Base-by-base conservation (phyloP, 2,329 filamentous ascomycete species). In the Penicillium sp. region DNA sequence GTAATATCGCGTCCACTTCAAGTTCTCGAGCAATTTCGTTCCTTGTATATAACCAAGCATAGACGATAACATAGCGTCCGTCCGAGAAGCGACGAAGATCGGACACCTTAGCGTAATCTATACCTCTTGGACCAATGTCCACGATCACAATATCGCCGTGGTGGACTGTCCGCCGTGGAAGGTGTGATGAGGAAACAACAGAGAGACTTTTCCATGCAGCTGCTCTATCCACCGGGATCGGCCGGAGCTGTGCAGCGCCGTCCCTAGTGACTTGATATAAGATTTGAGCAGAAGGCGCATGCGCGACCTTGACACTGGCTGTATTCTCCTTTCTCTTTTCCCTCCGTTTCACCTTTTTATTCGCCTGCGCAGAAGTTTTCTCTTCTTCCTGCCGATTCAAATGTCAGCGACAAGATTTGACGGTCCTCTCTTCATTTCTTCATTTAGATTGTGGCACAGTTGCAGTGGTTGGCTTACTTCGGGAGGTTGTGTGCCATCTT, bases 41-140 rank as follows among this genome's bases (percentile, higher is more conserved):
- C 23, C 51, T 47, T 20, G 51, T 54, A 46, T 51, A 57, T 27
- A 54, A 37, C 53, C 52, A 58, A 27, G 25, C 25, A 26, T 49
- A 50, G 23, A 44, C 42, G 18, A 53, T 49, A 35, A 53, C 41
- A 56, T 57, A 59, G 23, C 37, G 31, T 22, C 54, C 26, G 41
- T 56, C 50, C 5, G 20, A 37, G 31, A 53, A 40, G 23, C 31
- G 18, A 41, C 43, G 43, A 42, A 56, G 15, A 43, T 56, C 43
- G 41, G 50, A 53, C 3, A 53, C 46, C 46, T 56, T 56, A 22
- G 54, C 49, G 25, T 25, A 20, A 37, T 18, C 25, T n/a, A 12
- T 27, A 37, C 22, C 20, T 26, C 18, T 53, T 14, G 25, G 35
- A 41, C 35, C 37, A 27, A 37, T 49, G 31, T 53, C 45, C 27